Evolutionary conservation across 768 basidiomycete genomes (phyloP), one percentile per base, ranked within the genome.

Genomic region (Arthromyces matolae): DNA sequence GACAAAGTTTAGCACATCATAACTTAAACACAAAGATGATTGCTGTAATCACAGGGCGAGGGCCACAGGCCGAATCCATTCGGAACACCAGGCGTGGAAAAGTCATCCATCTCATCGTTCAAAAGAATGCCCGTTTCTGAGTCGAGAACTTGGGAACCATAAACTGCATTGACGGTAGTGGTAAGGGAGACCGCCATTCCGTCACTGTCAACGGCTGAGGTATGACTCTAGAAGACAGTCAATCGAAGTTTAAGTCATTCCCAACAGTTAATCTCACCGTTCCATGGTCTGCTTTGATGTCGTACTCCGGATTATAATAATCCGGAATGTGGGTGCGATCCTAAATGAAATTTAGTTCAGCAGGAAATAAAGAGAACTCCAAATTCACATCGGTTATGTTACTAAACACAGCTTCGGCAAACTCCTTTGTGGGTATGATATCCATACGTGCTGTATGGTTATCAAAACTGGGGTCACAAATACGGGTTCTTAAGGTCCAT

Each of bases 31-130:
- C 10, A 42, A 8, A 13, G 13, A 22, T 25, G 20, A 24, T 7
- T 32, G 14, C 16, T 4, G 23, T 16, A 38, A 31, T 45, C 63
- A 87, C 89, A 91, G 5, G 88, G 89, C 13, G 87, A 90, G 14
- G 92, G 86, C 68, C 71, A 81, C 38, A 94, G 67, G 0, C 89
- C 93, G 59, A 92, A 95, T 2, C 73, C 80, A 56, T 96, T 95
- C 5, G 90, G 79, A n/a, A 67, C 64, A 3, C 88, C 92, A 1
- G 93, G 94, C 1, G 72, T 84, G 9, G 92, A 88, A 64, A 97
- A 97, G 64, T 98, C 95, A 53, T 93, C 90, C 88, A 92, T 89
- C 79, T 95, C 90, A 59, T 98, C 83, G 58, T 97, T 97, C 33
- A 97, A 66, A 42, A 98, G 77, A 23, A 98, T 76, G 0, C 95